Base-by-base conservation (phyloP, 306 rosid species). In the Betula pendula region DNA sequence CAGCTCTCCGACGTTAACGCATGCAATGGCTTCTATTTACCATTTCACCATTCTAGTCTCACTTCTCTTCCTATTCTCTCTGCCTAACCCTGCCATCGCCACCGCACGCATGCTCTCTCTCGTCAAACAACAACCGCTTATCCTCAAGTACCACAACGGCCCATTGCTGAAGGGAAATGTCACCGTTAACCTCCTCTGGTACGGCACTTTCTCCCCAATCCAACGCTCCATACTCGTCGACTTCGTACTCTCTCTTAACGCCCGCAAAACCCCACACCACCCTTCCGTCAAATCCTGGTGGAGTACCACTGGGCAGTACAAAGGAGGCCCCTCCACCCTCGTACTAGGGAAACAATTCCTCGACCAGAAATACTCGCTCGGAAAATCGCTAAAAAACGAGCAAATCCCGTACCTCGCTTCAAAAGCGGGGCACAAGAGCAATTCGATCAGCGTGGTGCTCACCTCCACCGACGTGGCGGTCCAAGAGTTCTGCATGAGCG, bases 81-180 rank as follows among this genome's bases (percentile, higher is more conserved):
- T 67, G 47, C 71, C 69, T 45, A 6, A 29, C 48, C 86, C 74
- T 24, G 60, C 70, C 35, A 49, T 16, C 3, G 60, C 80, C 75
- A 15, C 71, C 5, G 6, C 48, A 0, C 72, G 77, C 20, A 75
- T 50, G 74, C 80, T 84, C 10, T 76, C 79, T 27, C 75, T 77
- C 4, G 85, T 84, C 8, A 8, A 35, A 9, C 72, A 82, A 17
- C 74, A 73, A 4, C 79, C 87, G 0, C 3, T 84, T 16, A 19
- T 77, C 1, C 89, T 91, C 56, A 72, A 81, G 3, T 86, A 87
- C 88, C 96, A 91, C 72, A 83, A 81, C 1, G 93, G 96, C 48
- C 86, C 88, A 29, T 90, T 91, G 68, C 88, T 86, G 10, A 75
- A 48, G 3, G 92, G 92, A 1, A 86, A 86, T 59, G 20, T 86